Evolutionary conservation across 164 flowering plant species (phyloP).

Genomic region (Stephania japonica): DNA sequence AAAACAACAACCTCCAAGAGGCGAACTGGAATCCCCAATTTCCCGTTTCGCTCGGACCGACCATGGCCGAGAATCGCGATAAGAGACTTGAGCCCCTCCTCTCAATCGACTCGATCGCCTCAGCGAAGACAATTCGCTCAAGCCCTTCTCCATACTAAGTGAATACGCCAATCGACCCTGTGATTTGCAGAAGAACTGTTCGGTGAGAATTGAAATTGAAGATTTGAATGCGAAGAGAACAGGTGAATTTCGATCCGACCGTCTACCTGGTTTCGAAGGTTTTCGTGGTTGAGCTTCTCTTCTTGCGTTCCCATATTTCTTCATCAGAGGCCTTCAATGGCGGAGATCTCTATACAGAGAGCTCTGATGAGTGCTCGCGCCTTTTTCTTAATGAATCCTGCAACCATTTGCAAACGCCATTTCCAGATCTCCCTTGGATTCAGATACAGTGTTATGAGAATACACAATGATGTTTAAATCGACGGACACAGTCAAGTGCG

Average conservation of each 20-base stretch:
- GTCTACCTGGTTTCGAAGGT: slow-evolving; percentile 32
- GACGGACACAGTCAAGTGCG: too few relatives aligned
- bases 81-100: neutral
- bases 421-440: too few relatives aligned
- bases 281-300: slow-evolving; percentile 26
- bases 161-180: slow-evolving; percentile 39
- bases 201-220: neutral
- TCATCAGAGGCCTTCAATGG: neutral
- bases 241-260: slow-evolving; percentile 30
- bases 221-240: too few relatives aligned
- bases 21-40: neutral
- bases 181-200: neutral
- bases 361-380: too few relatives aligned
- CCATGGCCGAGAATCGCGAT: neutral
- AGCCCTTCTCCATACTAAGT: slow-evolving; percentile 29
- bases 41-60: neutral
- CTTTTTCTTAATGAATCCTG: too few relatives aligned
- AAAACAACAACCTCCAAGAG: neutral
- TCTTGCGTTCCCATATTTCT: slow-evolving; percentile 32
- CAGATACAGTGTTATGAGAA: too few relatives aligned
- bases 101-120: slow-evolving; percentile 38
- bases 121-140: slow-evolving; percentile 29
- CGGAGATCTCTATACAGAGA: neutral
- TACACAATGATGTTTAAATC: too few relatives aligned
- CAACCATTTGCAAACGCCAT: too few relatives aligned